Percentiles rank a stretch among this genome's conserved stretches.
Conservation (phyloP, 305 asterid species). For the Fraxinus latifolia region DNA sequence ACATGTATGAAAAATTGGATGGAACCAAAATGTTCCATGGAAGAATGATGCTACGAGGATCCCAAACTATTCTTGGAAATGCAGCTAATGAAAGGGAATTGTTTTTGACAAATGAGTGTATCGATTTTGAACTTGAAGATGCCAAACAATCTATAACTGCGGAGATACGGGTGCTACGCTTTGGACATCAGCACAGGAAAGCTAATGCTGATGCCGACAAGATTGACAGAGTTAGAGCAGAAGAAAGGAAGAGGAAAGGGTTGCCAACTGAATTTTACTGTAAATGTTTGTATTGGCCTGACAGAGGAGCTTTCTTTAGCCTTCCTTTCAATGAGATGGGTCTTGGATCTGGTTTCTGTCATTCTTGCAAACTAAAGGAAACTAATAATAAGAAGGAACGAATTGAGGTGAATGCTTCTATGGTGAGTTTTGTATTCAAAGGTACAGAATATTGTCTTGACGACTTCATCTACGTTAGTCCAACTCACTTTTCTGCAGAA, state of each 20-base stretch:
- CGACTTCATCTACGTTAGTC: conserved; percentile 74
- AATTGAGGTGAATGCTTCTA: conserved; percentile 44
- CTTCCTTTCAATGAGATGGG: conserved; percentile 54
- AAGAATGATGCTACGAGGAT: conserved; percentile 66
- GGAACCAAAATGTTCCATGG: conserved; percentile 85
- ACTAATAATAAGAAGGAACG: conserved; percentile 41
- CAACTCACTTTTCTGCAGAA: conserved; percentile 58
- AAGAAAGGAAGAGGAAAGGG: conserved; percentile 74
- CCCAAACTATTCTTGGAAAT: conserved; percentile 80
- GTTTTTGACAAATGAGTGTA: conserved; percentile 72
- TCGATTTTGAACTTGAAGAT: conserved; percentile 55
- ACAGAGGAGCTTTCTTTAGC: conserved; percentile 82
- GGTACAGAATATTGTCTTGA: conserved; percentile 58
- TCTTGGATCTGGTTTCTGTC: conserved; percentile 76
- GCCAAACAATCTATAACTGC: conserved; percentile 42
- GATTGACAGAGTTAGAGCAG: conserved; percentile 70
- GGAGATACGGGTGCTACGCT: conserved; percentile 53
- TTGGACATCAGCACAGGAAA: conserved; percentile 87
- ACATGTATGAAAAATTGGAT: conserved; percentile 66
- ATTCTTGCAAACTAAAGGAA: conserved; percentile 56
- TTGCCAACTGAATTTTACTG: conserved; percentile 74
- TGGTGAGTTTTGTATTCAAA: conserved; percentile 44
- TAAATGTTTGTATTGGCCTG: conserved; percentile 80
- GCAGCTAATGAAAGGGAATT: conserved; percentile 82
- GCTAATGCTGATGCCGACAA: conserved; percentile 59